These are phyloP conservation scores for Protostelium mycophagum DNA, from an alignment of 78 protist species.

Conservation along the genomic window DNA sequence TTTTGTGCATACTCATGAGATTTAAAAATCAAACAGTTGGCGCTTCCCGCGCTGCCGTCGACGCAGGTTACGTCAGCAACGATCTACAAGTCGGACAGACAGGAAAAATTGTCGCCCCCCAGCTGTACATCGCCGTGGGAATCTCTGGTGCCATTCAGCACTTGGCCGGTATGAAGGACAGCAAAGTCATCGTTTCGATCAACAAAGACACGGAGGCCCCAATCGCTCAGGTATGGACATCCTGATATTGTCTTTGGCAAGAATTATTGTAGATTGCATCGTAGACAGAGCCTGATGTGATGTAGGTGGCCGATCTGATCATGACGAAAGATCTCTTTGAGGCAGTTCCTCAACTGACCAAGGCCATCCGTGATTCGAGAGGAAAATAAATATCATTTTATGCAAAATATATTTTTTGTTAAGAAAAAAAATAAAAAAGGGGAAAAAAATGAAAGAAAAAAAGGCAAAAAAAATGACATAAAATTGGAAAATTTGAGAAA, in stretches of 20 bases:
- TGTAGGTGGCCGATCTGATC: conserved; percentile 86
- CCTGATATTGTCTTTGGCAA: too few species aligned
- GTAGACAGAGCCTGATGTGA: conserved; percentile 69
- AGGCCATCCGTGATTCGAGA: conserved; percentile 42
- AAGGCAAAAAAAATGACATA: too few species aligned
- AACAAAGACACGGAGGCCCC: conserved; percentile 97
- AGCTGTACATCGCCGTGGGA: conserved; percentile 95
- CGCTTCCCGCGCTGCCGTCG: conserved; percentile 98
- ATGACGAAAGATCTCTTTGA: conserved; percentile 79
- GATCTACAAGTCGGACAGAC: conserved; percentile 97
- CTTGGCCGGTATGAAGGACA: conserved; percentile 98
- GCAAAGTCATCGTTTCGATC: conserved; percentile 94
- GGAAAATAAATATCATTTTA: conserved; percentile 10
- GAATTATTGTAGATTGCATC: too few species aligned
- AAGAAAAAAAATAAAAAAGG: too few species aligned
- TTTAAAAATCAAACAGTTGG: conserved; percentile 71
- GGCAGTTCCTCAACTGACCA: conserved; percentile 69
- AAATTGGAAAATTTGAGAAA: too few species aligned
- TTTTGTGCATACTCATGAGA: not conserved
- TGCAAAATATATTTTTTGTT: too few species aligned
- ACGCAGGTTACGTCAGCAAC: conserved; percentile 89
- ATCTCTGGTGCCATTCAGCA: conserved; percentile 97
- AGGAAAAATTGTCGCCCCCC: conserved; percentile 97
- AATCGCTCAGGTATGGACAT: conserved; percentile 62
- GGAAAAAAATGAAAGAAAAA: too few species aligned